Percentiles rank a stretch among this genome's conserved stretches.
These are phyloP conservation scores for Pseudofabraea citricarpa DNA, from an alignment of 2,329 filamentous ascomycete genomes.

Conservation along the genomic window DNA sequence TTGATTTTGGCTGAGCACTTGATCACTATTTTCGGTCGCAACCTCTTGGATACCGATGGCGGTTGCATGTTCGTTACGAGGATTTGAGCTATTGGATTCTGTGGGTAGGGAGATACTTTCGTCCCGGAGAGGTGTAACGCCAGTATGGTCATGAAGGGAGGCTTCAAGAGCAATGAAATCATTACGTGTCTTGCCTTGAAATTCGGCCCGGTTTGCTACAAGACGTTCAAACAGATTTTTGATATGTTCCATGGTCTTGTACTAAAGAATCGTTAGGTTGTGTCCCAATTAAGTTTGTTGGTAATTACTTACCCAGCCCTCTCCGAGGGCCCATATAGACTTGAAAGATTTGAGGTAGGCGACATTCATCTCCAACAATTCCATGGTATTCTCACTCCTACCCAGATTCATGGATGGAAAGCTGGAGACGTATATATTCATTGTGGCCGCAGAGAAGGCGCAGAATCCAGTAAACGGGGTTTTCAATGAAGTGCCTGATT, in stretches of 20 bases:
- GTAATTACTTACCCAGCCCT: not conserved
- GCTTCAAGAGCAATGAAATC: not conserved
- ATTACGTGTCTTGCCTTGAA: not conserved
- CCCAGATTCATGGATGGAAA: constrained; percentile 37
- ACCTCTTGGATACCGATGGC: not conserved
- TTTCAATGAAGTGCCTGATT: constrained; percentile 31
- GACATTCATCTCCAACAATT: not conserved
- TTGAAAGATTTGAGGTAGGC: not conserved
- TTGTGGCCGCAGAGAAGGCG: constrained; percentile 37
- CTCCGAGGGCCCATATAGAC: not conserved
- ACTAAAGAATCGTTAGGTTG: not conserved
- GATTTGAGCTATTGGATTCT: not conserved
- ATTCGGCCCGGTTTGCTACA: not conserved
- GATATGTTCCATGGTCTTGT: not conserved
- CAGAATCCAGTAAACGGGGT: constrained; percentile 42
- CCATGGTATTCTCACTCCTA: constrained; percentile 4
- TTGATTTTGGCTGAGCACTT: too few relatives aligned
- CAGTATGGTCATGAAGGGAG: not conserved
- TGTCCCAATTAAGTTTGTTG: too few relatives aligned
- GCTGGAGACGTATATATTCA: constrained; percentile 34
- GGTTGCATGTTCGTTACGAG: not conserved
- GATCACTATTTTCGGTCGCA: too few relatives aligned
- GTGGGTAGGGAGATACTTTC: not conserved
- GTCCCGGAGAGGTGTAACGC: not conserved
- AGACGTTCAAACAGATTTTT: not conserved